Conservation (phyloP, 345 rosid genomes). For the Trapa incisa region DNA sequence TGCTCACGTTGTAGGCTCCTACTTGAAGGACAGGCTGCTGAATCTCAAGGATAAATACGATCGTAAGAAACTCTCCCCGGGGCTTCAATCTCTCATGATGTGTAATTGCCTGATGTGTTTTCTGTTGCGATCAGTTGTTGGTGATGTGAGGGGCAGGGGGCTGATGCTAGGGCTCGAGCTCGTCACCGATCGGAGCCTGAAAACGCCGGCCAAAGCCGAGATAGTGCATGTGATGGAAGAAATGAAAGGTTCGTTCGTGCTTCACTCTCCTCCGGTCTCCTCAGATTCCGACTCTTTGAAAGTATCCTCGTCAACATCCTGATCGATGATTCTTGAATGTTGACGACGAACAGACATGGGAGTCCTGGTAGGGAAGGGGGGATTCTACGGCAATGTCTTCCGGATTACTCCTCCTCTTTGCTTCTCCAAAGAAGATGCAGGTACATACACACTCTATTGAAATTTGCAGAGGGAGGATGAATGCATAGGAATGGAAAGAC, state of each 20-base stretch:
- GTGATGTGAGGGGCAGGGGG: constrained; percentile 95
- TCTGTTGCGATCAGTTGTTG: constrained; percentile 40
- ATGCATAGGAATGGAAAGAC: too few relatives aligned
- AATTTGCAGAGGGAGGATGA: too few relatives aligned
- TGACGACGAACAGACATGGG: constrained; percentile 43
- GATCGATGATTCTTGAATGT: background rate
- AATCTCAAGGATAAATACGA: constrained; percentile 71
- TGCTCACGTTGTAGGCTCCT: constrained; percentile 63
- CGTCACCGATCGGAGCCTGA: constrained; percentile 60
- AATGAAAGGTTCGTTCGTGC: constrained; percentile 73
- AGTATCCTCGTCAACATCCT: background rate
- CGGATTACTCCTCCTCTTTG: constrained; percentile 96
- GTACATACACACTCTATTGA: constrained; percentile 14
- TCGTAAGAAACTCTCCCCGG: constrained; percentile 24
- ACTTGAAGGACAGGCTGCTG: constrained; percentile 54
- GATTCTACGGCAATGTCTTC: constrained; percentile 72
- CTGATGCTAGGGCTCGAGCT: constrained; percentile 92
- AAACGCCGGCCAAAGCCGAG: constrained; percentile 79
- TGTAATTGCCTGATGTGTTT: constrained; percentile 3
- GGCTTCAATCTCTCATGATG: background rate
- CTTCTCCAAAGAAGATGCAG: constrained; percentile 85
- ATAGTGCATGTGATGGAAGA: constrained; percentile 66
- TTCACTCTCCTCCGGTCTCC: background rate
- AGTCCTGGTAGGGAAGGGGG: constrained; percentile 75
- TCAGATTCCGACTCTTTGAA: background rate